These are phyloP conservation scores for Xylaria sp. DNA, from an alignment of 2,329 filamentous ascomycete species.

Conservation along the genomic window DNA sequence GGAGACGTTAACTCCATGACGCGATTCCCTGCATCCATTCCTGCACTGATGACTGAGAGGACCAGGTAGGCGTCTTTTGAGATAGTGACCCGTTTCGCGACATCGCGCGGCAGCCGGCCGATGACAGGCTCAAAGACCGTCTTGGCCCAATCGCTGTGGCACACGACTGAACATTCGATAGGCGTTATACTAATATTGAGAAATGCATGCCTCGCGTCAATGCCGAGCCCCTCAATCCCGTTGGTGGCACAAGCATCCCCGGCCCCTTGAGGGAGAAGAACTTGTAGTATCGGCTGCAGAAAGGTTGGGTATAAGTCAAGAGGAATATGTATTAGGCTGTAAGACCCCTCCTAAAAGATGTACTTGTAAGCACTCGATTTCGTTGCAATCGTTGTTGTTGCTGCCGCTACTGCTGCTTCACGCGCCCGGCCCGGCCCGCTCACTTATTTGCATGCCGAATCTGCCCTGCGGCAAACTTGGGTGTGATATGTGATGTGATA, in stretches of 20 bases:
- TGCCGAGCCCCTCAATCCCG: conserved; percentile 59
- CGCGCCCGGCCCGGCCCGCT: conserved; percentile 2
- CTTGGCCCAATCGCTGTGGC: conserved; percentile 78
- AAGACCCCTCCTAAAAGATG: conserved; percentile 77
- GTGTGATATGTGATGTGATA: conserved; percentile 21
- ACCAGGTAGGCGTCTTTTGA: conserved; percentile 87
- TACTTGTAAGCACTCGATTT: conserved; percentile 31
- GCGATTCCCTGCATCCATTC: conserved; percentile 88
- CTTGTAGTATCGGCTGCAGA: conserved; percentile 85
- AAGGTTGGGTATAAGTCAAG: conserved; percentile 80
- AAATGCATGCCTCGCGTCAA: conserved; percentile 76
- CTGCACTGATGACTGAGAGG: conserved; percentile 89
- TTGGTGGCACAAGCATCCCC: conserved; percentile 51
- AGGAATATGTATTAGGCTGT: conserved; percentile 92
- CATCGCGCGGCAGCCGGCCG: conserved; percentile 66
- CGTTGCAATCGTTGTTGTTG: neutral
- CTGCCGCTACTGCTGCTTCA: neutral
- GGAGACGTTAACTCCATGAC: conserved; percentile 93
- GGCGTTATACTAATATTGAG: conserved; percentile 94
- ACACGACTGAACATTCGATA: conserved; percentile 92
- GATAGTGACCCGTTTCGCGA: conserved; percentile 71
- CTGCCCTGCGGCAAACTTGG: neutral
- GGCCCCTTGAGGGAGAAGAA: conserved; percentile 74
- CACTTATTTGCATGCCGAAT: conserved; percentile 29
- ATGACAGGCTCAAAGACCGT: conserved; percentile 81